Conservation (phyloP, 306 rosid genomes). For the Trichosanthes cucumerina region DNA sequence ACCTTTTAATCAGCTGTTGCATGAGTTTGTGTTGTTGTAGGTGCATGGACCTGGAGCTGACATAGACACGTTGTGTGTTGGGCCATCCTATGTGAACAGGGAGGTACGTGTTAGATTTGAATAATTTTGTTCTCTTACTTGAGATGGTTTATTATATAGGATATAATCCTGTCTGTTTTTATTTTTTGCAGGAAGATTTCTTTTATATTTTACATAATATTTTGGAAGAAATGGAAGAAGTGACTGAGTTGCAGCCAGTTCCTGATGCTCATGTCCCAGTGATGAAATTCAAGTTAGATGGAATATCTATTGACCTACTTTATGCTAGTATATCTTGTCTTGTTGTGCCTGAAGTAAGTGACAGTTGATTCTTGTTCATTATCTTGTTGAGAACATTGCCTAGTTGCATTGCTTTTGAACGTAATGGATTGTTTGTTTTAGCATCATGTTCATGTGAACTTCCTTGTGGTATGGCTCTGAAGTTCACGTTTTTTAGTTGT, state of each 20-base stretch:
- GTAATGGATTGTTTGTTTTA: not conserved
- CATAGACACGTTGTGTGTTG: slow-evolving; percentile 77
- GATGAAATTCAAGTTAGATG: slow-evolving; percentile 92
- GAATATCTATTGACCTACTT: slow-evolving; percentile 86
- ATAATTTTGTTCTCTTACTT: not conserved
- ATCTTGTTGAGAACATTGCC: not conserved
- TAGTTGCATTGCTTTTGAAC: not conserved
- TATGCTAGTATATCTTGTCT: slow-evolving; percentile 85
- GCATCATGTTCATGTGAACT: not conserved
- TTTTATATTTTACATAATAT: slow-evolving; percentile 66
- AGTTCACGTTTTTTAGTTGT: not conserved
- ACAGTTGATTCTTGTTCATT: not conserved
- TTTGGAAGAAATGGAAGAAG: slow-evolving; percentile 76
- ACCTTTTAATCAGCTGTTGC: not conserved
- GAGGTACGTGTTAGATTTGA: slow-evolving; percentile 33
- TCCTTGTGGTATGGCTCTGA: not conserved
- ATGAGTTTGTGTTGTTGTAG: slow-evolving; percentile 16
- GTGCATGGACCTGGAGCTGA: slow-evolving; percentile 93
- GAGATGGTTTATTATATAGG: not conserved
- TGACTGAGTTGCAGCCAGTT: slow-evolving; percentile 85
- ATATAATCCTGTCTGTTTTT: not conserved
- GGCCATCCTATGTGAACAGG: slow-evolving; percentile 71
- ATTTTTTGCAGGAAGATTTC: slow-evolving; percentile 70
- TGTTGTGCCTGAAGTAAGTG: slow-evolving; percentile 91
- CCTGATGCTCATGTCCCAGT: slow-evolving; percentile 98